Conservation (phyloP, 768 basidiomycete genomes). For the Grammothele lineata region DNA sequence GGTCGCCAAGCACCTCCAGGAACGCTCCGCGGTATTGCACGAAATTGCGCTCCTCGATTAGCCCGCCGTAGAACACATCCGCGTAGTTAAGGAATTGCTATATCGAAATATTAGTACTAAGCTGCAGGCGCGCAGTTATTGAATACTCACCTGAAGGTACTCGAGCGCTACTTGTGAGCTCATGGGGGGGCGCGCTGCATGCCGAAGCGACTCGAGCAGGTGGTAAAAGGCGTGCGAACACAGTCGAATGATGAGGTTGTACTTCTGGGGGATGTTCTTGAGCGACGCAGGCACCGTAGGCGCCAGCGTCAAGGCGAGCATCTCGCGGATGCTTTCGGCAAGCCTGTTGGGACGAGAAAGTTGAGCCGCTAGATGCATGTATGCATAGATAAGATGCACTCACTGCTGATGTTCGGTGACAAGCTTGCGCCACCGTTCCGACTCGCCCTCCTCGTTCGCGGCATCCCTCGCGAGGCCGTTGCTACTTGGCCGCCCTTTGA, state of each 20-base stretch:
- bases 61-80: conserved; percentile 88
- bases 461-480: conserved; percentile 22
- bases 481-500: conserved; percentile 30
- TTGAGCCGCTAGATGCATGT: conserved; percentile 2
- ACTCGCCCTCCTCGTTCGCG: conserved; percentile 51
- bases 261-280: conserved; percentile 86
- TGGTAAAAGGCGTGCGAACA: conserved; percentile 93
- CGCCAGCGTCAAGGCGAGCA: conserved; percentile 76
- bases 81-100: conserved; percentile 90
- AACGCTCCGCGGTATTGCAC: conserved; percentile 72
- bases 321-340: conserved; percentile 85
- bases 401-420: conserved; percentile 83
- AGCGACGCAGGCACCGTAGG: conserved; percentile 86
- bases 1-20: conserved; percentile 96
- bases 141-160: conserved; percentile 49
- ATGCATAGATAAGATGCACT: conserved; percentile 27
- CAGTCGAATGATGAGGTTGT: conserved; percentile 90
- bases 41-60: conserved; percentile 79
- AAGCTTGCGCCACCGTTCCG: conserved; percentile 71
- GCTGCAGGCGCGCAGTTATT: neutral
- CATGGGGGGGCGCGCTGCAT: conserved; percentile 55
- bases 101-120: no score
- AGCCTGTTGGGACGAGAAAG: conserved; percentile 45
- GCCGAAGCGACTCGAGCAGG: conserved; percentile 85
- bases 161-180: conserved; percentile 72